Base-by-base conservation (phyloP, 1,284 basidiomycete genomes). In the Stygiomarasmius scandens region DNA sequence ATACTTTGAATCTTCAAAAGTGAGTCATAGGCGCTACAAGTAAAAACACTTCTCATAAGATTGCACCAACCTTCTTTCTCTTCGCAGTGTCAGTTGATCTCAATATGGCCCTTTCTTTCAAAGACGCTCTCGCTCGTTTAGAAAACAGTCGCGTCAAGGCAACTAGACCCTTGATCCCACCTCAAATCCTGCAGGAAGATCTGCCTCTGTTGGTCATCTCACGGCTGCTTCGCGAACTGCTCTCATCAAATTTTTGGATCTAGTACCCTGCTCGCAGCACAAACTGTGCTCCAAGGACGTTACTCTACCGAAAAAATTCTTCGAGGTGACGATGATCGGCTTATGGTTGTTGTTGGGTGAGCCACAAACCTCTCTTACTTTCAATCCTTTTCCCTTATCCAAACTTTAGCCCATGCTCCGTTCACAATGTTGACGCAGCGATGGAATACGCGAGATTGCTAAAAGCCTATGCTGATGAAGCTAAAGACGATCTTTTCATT, bases 141-240 rank as follows among this genome's bases (percentile, higher is more conserved):
- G 93, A 96, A 69, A 96, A 98, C 71, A 80, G 85, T 61, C 80
- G 95, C 44, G 94, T 98, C 61, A 93, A 86, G 71, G 87, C 84
- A 23, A 93, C 91, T 43, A 80, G 93, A 46, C 94, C 94, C 32
- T 77, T 96, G 58, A 95, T 97, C 61, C 95, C 95, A 61, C 93
- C 93, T 44, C 92, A 95, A 69, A 95, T 97, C 63, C 80, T 97
- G 2, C 90, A 92, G 66, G 95, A 97, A 74, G 94, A 97, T 68
- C 77, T 89, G 19, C 90, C 90, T 47, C 74, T 93, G 85, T 88
- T 71, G 53, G 82, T 76, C 34, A 48, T 25, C 9, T n/a, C 38
- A 16, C 38, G 38, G 25, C 4, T 56, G 24, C 12, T 56, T 32
- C 23, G 22, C 19, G 10, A 58, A n/a, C 24, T 48, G 59, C 49